Evolutionary conservation across 2,329 filamentous ascomycete genomes (phyloP), one percentile per base, ranked within the genome.

Genomic region (Colletotrichum falcatum): DNA sequence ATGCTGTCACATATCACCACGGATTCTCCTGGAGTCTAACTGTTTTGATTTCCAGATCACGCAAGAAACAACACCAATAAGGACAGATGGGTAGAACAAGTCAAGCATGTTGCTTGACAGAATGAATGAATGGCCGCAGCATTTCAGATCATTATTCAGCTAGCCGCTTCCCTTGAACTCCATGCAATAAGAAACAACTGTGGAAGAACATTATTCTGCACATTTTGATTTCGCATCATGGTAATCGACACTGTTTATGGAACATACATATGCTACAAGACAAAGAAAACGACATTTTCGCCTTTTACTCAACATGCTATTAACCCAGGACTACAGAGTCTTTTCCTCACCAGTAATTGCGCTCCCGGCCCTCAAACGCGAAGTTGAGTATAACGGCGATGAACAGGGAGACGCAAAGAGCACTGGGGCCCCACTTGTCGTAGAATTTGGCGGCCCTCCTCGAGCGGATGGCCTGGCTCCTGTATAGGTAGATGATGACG

Each of bases 381-480:
- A 97, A 97, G 80, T 96, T 97, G 33, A 97, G 79, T 5, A 87
- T 83, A 14, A 98, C 90, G 3, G 94, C 93, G 0, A 87, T 82
- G 51, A 98, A 88, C 63, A 98, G 80, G 3, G 92, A 88, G 11
- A 86, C 76, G 75, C 94, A 97, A 39, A 99, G 86, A 28, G 90
- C 82, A 5, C 87, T 94, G 0, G 96, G 95, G 0, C 96, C 96
- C 86, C 91, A 92, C 75, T 90, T 91, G 80, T 99, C 96, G 79
- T 98, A 96, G 81, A 96, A 99, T 75, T 90, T 92, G 49, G 95
- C 94, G n/a, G 92, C 94, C 73, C 91, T 90, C 62, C 95, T 87
- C 75, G 91, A 91, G 74, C 94, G 89, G 78, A 98, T 98, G 72
- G 94, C 94, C 73, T 89, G 86, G 74, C 96, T 95, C 66, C 96